A percentile compares a stretch with the other conserved stretches of the same genome.
Evolutionary conservation across 2,329 filamentous ascomycete genomes (phyloP).

Genomic region (Cordyceps fumosorosea): DNA sequence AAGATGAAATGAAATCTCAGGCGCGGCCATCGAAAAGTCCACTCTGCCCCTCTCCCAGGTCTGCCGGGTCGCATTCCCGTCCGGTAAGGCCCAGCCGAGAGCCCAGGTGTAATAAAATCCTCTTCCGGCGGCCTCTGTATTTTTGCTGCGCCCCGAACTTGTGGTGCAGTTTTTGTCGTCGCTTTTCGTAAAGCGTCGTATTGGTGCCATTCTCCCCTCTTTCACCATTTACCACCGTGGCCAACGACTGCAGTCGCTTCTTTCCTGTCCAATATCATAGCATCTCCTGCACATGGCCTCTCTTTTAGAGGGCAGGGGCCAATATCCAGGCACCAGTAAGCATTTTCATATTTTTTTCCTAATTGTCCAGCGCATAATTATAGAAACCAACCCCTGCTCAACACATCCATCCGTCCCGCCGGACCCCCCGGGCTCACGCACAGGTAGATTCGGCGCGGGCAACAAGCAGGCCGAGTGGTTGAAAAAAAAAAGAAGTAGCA

Average conservation of each 20-base stretch:
- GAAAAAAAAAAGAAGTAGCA: not conserved
- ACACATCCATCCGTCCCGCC: not conserved
- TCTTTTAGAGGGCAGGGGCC: not conserved
- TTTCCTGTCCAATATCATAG: not conserved
- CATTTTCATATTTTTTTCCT: not conserved
- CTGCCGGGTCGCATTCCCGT: not conserved
- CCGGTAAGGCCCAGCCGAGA: not conserved
- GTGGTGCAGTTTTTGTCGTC: not conserved
- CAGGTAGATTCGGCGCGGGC: not conserved
- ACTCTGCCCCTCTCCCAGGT: constrained; percentile 1
- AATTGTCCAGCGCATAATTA: not conserved
- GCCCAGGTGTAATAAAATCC: not conserved
- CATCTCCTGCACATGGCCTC: not conserved
- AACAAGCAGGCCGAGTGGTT: not conserved
- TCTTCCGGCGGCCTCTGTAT: not conserved
- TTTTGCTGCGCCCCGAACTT: not conserved
- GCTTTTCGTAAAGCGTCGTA: not conserved
- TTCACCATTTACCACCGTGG: not conserved
- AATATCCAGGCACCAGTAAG: not conserved
- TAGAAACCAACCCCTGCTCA: not conserved
- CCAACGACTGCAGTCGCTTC: not conserved
- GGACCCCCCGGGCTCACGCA: not conserved
- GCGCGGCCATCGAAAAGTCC: not conserved
- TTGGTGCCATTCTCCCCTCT: not conserved
- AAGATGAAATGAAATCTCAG: not conserved